A percentile compares a stretch with the other conserved stretches of the same genome.
Evolutionary conservation across 2,329 filamentous ascomycete genomes (phyloP).

Genomic region (Alternaria metachromatica): DNA sequence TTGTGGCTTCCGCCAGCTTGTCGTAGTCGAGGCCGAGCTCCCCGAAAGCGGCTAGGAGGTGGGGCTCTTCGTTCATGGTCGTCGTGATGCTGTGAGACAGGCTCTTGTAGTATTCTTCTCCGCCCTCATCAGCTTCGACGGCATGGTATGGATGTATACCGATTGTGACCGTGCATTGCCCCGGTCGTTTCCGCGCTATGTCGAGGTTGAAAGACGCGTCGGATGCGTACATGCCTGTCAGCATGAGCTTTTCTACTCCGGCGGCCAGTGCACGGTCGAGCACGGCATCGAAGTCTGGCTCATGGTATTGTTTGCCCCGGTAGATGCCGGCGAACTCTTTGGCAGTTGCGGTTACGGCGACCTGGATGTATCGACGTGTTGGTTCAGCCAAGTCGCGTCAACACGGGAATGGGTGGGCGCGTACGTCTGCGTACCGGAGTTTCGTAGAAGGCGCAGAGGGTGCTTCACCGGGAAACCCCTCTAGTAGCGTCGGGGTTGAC

Average conservation of each 20-base stretch:
- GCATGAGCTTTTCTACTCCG: slow-evolving; percentile 51
- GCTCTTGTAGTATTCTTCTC: slow-evolving; percentile 33
- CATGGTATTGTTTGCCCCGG: slow-evolving; percentile 38
- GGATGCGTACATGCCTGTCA: slow-evolving; percentile 50
- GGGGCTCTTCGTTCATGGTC: slow-evolving; percentile 18
- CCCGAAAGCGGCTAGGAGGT: slow-evolving; percentile 55
- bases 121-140: slow-evolving; percentile 48
- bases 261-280: slow-evolving; percentile 29
- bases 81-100: slow-evolving; percentile 31
- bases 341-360: slow-evolving; percentile 44
- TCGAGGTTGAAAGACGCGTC: slow-evolving; percentile 46
- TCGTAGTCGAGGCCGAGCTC: slow-evolving; percentile 62
- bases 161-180: slow-evolving; percentile 54
- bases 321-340: slow-evolving; percentile 60
- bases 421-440: slow-evolving; percentile 6
- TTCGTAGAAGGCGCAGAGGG: background rate
- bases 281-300: slow-evolving; percentile 1
- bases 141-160: slow-evolving; percentile 62
- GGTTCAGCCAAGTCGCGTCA: background rate
- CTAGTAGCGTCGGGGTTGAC: background rate
- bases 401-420: background rate
- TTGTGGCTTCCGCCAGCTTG: slow-evolving; percentile 52
- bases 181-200: slow-evolving; percentile 26
- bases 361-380: slow-evolving; percentile 16
- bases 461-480: background rate